phyloP scores from a whole-genome alignment of 345 rosid genomes.

The Citrus maxima region DNA sequence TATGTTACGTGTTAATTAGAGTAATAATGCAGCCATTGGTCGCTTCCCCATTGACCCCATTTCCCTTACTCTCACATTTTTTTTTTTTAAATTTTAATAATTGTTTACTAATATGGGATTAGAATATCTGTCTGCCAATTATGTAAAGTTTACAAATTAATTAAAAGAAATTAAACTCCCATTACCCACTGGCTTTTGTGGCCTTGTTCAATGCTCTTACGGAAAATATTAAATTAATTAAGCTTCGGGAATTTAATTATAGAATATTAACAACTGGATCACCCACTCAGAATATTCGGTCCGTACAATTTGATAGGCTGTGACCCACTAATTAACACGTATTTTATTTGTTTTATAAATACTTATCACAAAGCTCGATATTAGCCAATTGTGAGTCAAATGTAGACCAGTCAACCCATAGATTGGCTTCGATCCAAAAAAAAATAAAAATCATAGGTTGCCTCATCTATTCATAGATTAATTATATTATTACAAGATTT shows the following conservation, averaged over 20 bases:
- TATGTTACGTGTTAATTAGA: slow-evolving; percentile 8
- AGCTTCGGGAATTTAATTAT: neutral
- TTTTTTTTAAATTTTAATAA: neutral
- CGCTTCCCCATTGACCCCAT: slow-evolving; percentile 23
- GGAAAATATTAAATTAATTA: neutral
- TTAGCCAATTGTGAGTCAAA: neutral
- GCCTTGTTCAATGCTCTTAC: neutral
- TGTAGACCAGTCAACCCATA: neutral
- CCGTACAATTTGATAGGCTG: slow-evolving; percentile 11
- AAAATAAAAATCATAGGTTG: too few species aligned
- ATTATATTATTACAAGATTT: neutral
- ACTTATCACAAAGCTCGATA: neutral
- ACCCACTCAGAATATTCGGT: slow-evolving; percentile 18
- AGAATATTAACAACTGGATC: slow-evolving; percentile 18
- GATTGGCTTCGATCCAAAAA: neutral
- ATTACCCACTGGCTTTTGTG: neutral
- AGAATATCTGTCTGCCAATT: slow-evolving; percentile 29
- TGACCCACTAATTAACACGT: slow-evolving; percentile 1
- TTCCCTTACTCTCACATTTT: neutral
- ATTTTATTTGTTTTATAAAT: neutral
- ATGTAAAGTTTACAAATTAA: slow-evolving; percentile 1
- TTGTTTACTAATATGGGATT: neutral
- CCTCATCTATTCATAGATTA: too few species aligned
- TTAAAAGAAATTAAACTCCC: neutral
- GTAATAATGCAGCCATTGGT: slow-evolving; percentile 16